Base-by-base conservation (phyloP, 106 monocot genomes). In the Dactylorhiza incarnata region DNA sequence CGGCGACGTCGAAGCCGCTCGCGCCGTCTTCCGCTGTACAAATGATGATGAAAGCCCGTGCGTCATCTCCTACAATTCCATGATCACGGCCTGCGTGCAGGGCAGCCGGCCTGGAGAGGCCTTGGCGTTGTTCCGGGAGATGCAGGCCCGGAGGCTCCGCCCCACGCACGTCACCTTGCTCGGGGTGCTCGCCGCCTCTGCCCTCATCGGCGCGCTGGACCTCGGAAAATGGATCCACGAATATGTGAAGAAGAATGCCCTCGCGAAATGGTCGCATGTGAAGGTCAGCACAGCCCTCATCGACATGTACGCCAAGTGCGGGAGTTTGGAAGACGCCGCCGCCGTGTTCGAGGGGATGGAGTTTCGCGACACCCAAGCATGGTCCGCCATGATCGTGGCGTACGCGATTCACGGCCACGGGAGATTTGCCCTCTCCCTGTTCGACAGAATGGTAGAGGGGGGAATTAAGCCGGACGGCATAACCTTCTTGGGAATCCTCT, bases 231-330 rank as follows among this genome's bases (percentile, higher is more conserved):
- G 93, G 93, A 75, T 86, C 17, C 93, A 94, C 61, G 84, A 84
- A 43, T 94, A 84, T 44, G 76, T 81, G 43, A 76, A 72, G 59
- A 90, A 83, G 67, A 84, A 80, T 10, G 79, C 75, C 48, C 84
- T 91, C 59, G 16, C 16, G 37, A 37, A 37, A 37, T 37, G 37
- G 56, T 76, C 73, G 2, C 46, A 80, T 49, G 78, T 88, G 14
- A 86, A 91, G 86, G 84, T 91, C 49, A 80, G 71, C 72, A 91
- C 91, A 0, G 86, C 88, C 7, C 48, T 91, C 24, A 83, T 94
- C 48, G 93, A 94, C 74, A 94, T 94, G 93, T 94, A 94, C 25
- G 90, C 84, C 0, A 94, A 94, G 52, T 94, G 93, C 37, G 89
- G 93, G 74, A 94, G 93, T 79, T 69, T 94, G 51, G 87, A 79